These are phyloP conservation scores for Solanum aculeatissimum DNA, from an alignment of 305 asterid genomes.

Conservation along the genomic window DNA sequence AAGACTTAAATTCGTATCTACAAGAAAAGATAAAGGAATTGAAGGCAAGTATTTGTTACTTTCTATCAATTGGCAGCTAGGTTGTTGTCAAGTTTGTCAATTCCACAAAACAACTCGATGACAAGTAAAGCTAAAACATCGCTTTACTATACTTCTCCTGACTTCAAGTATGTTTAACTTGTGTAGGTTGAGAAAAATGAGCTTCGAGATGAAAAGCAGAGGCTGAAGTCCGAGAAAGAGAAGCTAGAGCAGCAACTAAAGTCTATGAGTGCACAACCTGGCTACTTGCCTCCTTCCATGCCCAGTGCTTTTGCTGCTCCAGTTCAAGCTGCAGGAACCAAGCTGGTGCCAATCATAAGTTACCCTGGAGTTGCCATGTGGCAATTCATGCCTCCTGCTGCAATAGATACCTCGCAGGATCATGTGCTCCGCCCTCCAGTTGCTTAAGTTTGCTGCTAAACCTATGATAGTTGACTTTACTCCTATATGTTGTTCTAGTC, in stretches of 20 bases:
- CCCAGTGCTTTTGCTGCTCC: slow-evolving; percentile 59
- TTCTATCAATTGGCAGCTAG: background rate
- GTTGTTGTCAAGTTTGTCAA: background rate
- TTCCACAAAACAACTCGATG: background rate
- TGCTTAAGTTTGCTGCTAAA: slow-evolving; percentile 31
- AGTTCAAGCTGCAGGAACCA: slow-evolving; percentile 58
- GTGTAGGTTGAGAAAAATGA: slow-evolving; percentile 76
- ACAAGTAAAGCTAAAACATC: background rate
- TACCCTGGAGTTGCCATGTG: slow-evolving; percentile 46
- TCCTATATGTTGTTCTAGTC: slow-evolving; percentile 11
- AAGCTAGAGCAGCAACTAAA: slow-evolving; percentile 82
- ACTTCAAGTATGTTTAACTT: background rate
- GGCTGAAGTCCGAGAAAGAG: slow-evolving; percentile 83
- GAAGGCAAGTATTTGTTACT: slow-evolving; percentile 30
- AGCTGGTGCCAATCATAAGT: slow-evolving; percentile 38
- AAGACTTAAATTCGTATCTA: slow-evolving; percentile 61
- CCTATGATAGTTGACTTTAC: slow-evolving; percentile 5
- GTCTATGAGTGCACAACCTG: slow-evolving; percentile 45
- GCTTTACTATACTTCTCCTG: background rate
- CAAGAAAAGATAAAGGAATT: slow-evolving; percentile 86
- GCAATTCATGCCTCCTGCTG: slow-evolving; percentile 48
- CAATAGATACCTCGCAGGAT: slow-evolving; percentile 39
- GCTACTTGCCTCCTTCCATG: slow-evolving; percentile 46
- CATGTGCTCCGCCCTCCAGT: slow-evolving; percentile 37
- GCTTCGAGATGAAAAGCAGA: slow-evolving; percentile 91